Percentiles rank a stretch among this genome's conserved stretches.
Conservation (phyloP, 441 rosid genomes). For the Adansonia grandidieri region DNA sequence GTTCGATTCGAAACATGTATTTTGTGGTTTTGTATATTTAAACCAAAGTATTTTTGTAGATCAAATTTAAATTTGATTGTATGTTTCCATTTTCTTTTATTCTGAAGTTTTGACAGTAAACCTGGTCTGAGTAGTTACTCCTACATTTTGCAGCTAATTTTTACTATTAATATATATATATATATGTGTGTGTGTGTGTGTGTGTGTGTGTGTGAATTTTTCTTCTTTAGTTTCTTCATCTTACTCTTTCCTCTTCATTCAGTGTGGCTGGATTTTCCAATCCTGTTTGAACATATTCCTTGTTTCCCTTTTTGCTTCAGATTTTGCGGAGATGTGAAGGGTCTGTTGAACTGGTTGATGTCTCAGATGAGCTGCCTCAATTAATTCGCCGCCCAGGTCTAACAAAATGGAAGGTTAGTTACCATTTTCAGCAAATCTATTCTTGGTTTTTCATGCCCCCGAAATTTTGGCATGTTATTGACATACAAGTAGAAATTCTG, state of each 20-base stretch:
- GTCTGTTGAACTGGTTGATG: constrained; percentile 86
- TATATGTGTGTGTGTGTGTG: no score
- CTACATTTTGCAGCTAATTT: neutral
- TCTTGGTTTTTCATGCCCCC: neutral
- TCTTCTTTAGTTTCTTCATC: constrained; percentile 4
- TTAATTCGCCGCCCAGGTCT: constrained; percentile 88
- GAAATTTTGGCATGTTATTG: constrained; percentile 17
- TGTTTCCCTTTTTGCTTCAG: constrained; percentile 40
- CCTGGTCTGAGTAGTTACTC: constrained; percentile 12
- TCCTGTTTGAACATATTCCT: neutral
- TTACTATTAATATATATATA: neutral
- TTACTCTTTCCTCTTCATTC: neutral
- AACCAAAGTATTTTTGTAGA: neutral
- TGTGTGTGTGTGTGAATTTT: neutral
- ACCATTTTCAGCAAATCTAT: constrained; percentile 7
- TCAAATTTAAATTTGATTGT: neutral
- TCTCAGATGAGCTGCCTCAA: constrained; percentile 75
- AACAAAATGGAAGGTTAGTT: constrained; percentile 85
- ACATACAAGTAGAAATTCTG: neutral
- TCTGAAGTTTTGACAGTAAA: neutral
- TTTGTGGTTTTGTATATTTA: neutral
- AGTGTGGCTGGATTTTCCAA: constrained; percentile 5
- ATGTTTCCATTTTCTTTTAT: neutral
- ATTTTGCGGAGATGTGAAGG: constrained; percentile 76
- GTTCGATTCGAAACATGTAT: neutral